These are phyloP conservation scores for Usnea hakonensis DNA, from an alignment of 495 filamentous ascomycete species.

Conservation along the genomic window DNA sequence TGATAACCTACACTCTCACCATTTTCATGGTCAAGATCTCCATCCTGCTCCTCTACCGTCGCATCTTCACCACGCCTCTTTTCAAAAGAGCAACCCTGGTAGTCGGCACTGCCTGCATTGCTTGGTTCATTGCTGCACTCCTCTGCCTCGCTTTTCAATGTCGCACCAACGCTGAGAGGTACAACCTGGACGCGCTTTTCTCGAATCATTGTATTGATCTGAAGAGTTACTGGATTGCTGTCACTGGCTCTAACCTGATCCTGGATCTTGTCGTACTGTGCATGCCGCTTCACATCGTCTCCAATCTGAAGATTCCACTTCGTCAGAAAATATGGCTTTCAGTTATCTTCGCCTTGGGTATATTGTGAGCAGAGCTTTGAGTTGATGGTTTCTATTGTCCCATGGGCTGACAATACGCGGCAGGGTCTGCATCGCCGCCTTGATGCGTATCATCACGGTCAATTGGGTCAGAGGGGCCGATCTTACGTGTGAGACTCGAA, in stretches of 20 bases:
- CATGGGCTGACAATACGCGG: neutral
- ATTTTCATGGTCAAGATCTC: constrained; percentile 19
- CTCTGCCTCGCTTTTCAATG: constrained; percentile 10
- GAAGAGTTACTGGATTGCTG: constrained; percentile 27
- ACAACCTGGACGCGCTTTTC: constrained; percentile 2
- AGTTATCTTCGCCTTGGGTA: constrained; percentile 30
- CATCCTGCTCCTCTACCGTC: constrained; percentile 19
- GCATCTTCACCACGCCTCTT: constrained; percentile 13
- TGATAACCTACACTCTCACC: constrained; percentile 12
- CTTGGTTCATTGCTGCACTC: constrained; percentile 7
- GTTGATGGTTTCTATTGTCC: too few species aligned
- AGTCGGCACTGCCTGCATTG: constrained; percentile 1
- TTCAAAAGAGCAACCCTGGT: neutral
- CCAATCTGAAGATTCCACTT: constrained; percentile 23
- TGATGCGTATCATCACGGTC: constrained; percentile 12
- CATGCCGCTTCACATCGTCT: constrained; percentile 26
- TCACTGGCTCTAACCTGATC: constrained; percentile 23
- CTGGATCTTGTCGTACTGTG: constrained; percentile 28
- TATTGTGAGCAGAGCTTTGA: constrained; percentile 22
- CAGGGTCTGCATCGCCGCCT: constrained; percentile 13
- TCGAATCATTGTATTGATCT: constrained; percentile 25
- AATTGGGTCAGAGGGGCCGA: neutral
- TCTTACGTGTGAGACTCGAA: neutral
- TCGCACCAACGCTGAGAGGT: constrained; percentile 2
- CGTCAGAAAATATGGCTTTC: constrained; percentile 24